Percentiles rank a stretch among this genome's conserved stretches.
Conservation (phyloP, 2,329 filamentous ascomycete species). For the Aureobasidium mangrovei region DNA sequence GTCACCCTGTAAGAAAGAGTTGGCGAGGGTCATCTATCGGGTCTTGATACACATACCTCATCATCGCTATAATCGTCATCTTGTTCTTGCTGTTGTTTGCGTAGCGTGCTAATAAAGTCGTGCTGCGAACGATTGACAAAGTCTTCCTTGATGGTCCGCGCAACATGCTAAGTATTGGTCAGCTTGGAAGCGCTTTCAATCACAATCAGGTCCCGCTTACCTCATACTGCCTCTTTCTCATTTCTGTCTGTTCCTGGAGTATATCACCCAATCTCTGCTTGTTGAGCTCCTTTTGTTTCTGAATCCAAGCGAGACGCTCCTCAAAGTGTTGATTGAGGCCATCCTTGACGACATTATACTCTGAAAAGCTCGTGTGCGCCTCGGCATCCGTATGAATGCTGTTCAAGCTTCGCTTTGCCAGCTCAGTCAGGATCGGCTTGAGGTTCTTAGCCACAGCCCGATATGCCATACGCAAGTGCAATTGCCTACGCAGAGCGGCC, state of each 20-base stretch:
- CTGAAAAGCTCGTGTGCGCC: constrained; percentile 44
- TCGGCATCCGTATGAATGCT: constrained; percentile 47
- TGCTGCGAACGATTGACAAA: constrained; percentile 23
- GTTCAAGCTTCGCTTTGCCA: constrained; percentile 53
- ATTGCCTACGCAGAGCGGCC: constrained; percentile 46
- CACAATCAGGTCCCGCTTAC: constrained; percentile 28
- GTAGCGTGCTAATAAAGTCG: constrained; percentile 29
- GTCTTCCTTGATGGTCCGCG: constrained; percentile 21
- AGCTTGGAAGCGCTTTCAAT: constrained; percentile 24
- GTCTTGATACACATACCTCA: constrained; percentile 25
- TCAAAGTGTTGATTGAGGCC: constrained; percentile 44
- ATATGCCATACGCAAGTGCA: constrained; percentile 58
- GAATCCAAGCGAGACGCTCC: constrained; percentile 30
- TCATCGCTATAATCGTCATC: constrained; percentile 32
- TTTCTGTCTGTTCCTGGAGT: constrained; percentile 27
- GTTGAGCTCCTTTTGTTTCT: constrained; percentile 30
- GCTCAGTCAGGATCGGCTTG: constrained; percentile 56
- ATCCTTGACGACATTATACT: constrained; percentile 44
- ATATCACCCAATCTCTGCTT: constrained; percentile 30
- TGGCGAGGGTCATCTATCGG: constrained; percentile 6
- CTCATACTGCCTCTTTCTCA: constrained; percentile 29
- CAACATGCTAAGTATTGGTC: constrained; percentile 13
- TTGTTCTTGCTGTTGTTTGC: constrained; percentile 28
- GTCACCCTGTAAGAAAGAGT: constrained; percentile 9
- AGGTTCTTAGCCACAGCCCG: constrained; percentile 53